Percentiles rank a stretch among this genome's conserved stretches.
These are phyloP conservation scores for Talaromyces piceae DNA, from an alignment of 2,329 filamentous ascomycete genomes.

Conservation along the genomic window DNA sequence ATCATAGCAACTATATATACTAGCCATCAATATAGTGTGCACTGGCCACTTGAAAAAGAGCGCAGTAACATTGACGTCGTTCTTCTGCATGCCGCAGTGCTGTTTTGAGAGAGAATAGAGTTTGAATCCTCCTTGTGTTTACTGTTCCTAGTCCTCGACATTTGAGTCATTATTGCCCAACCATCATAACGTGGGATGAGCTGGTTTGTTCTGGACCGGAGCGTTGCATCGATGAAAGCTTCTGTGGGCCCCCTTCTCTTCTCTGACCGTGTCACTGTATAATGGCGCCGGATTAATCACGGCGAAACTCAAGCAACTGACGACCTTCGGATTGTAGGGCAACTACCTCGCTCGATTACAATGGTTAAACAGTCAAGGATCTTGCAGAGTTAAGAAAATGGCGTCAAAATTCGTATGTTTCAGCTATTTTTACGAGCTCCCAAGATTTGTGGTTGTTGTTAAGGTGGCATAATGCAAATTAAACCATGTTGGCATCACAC, in stretches of 20 bases:
- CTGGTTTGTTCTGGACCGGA: neutral
- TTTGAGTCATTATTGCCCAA: neutral
- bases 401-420: too few relatives aligned
- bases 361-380: too few relatives aligned
- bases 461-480: neutral
- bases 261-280: too few relatives aligned
- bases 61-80: neutral
- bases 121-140: neutral
- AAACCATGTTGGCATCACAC: conserved; percentile 9
- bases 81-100: neutral
- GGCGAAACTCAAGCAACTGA: neutral
- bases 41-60: neutral
- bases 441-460: neutral
- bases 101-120: neutral
- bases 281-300: too few relatives aligned
- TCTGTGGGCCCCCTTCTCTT: too few relatives aligned
- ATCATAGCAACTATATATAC: too few relatives aligned
- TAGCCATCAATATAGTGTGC: neutral
- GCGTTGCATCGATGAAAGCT: neutral
- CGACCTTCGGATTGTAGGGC: too few relatives aligned
- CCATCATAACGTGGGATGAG: neutral
- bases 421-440: too few relatives aligned
- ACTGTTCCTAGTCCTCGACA: neutral
- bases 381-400: too few relatives aligned
- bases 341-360: neutral